phyloP scores from a whole-genome alignment of 352 stramenopile species.

The Phytophthora meadii region DNA sequence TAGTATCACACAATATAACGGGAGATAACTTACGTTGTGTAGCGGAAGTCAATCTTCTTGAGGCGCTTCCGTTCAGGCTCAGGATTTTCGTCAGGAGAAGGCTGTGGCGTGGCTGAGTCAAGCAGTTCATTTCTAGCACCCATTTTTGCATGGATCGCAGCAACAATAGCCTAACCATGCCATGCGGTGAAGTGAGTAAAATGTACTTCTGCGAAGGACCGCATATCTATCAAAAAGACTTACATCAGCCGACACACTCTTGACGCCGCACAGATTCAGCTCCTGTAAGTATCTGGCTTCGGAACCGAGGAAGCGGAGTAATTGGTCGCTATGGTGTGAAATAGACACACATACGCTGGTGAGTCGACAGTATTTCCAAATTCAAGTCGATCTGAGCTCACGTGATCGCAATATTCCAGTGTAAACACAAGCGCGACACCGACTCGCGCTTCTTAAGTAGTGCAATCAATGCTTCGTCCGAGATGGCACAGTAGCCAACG shows the following conservation, averaged over 20 bases:
- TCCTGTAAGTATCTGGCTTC: constrained; percentile 86
- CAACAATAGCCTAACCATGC: constrained; percentile 58
- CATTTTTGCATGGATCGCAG: constrained; percentile 85
- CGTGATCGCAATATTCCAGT: constrained; percentile 91
- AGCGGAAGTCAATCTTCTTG: constrained; percentile 91
- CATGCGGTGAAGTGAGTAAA: neutral
- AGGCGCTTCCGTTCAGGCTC: constrained; percentile 85
- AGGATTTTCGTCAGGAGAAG: constrained; percentile 40
- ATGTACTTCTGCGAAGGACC: neutral
- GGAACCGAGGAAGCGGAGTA: constrained; percentile 78
- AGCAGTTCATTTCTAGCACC: constrained; percentile 50
- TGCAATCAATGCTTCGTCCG: constrained; percentile 86
- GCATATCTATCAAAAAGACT: neutral
- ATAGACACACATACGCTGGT: neutral
- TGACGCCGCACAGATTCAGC: constrained; percentile 88
- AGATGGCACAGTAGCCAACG: constrained; percentile 87
- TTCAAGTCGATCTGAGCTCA: constrained; percentile 39
- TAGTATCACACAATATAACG: neutral
- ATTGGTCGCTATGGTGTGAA: constrained; percentile 62
- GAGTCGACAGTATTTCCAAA: neutral
- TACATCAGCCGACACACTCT: constrained; percentile 85
- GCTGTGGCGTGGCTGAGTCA: constrained; percentile 27
- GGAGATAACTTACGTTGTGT: constrained; percentile 73
- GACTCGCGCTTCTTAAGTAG: constrained; percentile 86
- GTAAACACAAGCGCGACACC: constrained; percentile 77